Evolutionary conservation across 2,329 filamentous ascomycete genomes (phyloP).

Genomic region (Cladosporium sp.): DNA sequence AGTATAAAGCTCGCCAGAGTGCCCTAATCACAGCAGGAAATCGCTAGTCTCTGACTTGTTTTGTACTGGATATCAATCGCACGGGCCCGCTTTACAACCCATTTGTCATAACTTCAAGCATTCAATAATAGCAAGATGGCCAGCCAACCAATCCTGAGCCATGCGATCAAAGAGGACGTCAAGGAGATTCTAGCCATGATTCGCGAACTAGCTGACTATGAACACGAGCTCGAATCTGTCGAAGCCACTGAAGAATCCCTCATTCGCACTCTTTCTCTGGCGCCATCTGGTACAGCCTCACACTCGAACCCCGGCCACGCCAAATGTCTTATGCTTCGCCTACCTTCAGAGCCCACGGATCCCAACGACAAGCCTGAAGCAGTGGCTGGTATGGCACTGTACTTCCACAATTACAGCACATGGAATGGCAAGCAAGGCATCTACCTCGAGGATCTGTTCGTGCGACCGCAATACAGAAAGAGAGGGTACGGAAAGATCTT

Average conservation of each 20-base stretch:
- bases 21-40: too few relatives aligned
- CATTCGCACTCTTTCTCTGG: slow-evolving; percentile 74
- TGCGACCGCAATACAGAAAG: slow-evolving; percentile 65
- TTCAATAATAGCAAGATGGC: neutral
- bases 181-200: slow-evolving; percentile 77
- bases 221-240: slow-evolving; percentile 69
- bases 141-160: slow-evolving; percentile 5
- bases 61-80: too few relatives aligned
- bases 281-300: slow-evolving; percentile 26
- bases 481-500: slow-evolving; percentile 76
- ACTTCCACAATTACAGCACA: slow-evolving; percentile 94
- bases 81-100: too few relatives aligned
- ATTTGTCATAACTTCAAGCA: too few relatives aligned
- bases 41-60: neutral
- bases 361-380: slow-evolving; percentile 34
- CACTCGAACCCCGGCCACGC: slow-evolving; percentile 56
- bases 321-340: slow-evolving; percentile 65
- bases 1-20: neutral
- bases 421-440: slow-evolving; percentile 86
- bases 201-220: slow-evolving; percentile 81
- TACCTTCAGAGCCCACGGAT: slow-evolving; percentile 35
- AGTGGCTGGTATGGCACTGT: slow-evolving; percentile 76
- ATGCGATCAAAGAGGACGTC: slow-evolving; percentile 57
- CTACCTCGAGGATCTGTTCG: slow-evolving; percentile 91
- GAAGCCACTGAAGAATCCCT: slow-evolving; percentile 75